These are phyloP conservation scores for Lactarius akahatsu DNA, from an alignment of 768 basidiomycete genomes.

Conservation along the genomic window DNA sequence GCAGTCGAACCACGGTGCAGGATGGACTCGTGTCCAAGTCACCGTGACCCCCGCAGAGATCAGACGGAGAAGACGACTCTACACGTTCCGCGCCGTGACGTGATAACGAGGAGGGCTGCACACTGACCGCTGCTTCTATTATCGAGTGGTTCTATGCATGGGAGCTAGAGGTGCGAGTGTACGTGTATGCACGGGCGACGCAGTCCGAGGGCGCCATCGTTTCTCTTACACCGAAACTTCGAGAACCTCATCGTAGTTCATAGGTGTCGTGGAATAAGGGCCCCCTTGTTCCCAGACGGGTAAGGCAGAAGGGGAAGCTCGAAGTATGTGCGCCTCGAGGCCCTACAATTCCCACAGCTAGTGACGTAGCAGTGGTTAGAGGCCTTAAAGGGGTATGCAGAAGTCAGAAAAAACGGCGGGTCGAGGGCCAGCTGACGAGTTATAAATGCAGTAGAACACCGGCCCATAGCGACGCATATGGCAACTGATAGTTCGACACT, in stretches of 20 bases:
- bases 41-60: not conserved
- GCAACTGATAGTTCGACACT: too few species aligned
- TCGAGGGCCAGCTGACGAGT: not conserved
- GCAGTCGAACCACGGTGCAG: not conserved
- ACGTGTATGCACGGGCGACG: conserved; percentile 1
- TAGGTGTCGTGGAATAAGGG: not conserved
- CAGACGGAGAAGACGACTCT: not conserved
- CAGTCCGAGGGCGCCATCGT: not conserved
- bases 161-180: not conserved
- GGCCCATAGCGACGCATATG: not conserved
- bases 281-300: not conserved
- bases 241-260: not conserved
- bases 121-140: not conserved
- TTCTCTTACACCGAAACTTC: not conserved
- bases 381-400: not conserved
- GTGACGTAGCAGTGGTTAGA: not conserved
- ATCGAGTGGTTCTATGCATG: not conserved
- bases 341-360: not conserved
- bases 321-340: not conserved
- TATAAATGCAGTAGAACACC: not conserved
- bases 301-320: not conserved
- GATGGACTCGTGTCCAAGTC: not conserved
- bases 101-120: conserved; percentile 1
- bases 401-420: not conserved
- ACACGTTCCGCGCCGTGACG: not conserved